phyloP scores from a whole-genome alignment of 2,329 filamentous ascomycete genomes.

The Decorospora gaudefroyi region DNA sequence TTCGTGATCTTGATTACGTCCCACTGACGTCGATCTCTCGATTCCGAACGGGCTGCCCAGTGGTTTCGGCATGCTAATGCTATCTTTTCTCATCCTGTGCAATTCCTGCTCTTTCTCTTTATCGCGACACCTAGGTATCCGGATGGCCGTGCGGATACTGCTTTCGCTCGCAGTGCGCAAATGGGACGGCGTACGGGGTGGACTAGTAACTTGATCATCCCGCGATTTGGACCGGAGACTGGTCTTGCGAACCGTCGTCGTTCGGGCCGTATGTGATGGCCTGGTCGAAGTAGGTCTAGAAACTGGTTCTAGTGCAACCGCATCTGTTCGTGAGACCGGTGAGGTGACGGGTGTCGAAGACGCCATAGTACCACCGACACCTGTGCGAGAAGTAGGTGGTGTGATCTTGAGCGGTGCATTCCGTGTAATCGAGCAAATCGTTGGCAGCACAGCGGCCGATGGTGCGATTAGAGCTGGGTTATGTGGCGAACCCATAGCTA shows the following conservation, averaged over 20 bases:
- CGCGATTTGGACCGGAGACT: conserved; percentile 12
- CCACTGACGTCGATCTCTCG: conserved; percentile 5
- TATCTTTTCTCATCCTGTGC: conserved; percentile 31
- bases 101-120: conserved; percentile 26
- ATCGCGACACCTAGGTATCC: conserved; percentile 26
- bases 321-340: conserved; percentile 20
- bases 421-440: conserved; percentile 32
- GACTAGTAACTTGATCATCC: conserved; percentile 1
- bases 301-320: conserved; percentile 6
- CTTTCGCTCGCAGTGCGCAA: conserved; percentile 32
- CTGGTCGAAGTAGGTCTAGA: background rate
- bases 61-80: conserved; percentile 31
- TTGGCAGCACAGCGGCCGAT: conserved; percentile 21
- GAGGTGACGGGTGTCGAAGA: conserved; percentile 31
- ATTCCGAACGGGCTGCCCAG: conserved; percentile 29
- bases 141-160: conserved; percentile 30
- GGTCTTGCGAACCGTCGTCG: conserved; percentile 9
- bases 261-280: background rate
- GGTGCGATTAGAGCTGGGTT: conserved; percentile 35
- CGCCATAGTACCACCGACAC: conserved; percentile 41
- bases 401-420: conserved; percentile 20
- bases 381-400: conserved; percentile 23
- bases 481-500: conserved; percentile 39
- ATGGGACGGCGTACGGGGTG: conserved; percentile 21
- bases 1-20: too few relatives aligned